Evolutionary conservation across 345 rosid genomes (phyloP).

Genomic region (Aegle marmelos): DNA sequence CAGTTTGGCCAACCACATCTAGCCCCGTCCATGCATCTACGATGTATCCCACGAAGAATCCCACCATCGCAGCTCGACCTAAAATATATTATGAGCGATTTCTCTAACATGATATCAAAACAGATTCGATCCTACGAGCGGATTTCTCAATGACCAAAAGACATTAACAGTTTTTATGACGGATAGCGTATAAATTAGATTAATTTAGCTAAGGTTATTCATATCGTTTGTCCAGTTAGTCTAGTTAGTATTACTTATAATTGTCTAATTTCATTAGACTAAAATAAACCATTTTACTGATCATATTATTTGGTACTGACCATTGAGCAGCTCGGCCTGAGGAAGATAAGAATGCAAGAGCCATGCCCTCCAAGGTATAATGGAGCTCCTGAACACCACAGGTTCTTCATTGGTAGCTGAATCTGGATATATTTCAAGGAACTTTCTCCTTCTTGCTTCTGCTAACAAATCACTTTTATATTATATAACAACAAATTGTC

Average conservation of each 20-base stretch:
- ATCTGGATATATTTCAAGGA: constrained; percentile 45
- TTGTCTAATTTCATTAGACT: too few relatives aligned
- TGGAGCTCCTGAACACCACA: constrained; percentile 49
- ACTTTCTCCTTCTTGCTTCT: constrained; percentile 63
- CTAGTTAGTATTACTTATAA: too few relatives aligned
- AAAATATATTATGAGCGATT: not conserved
- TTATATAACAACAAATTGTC: not conserved
- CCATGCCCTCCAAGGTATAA: constrained; percentile 68
- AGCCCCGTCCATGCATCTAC: constrained; percentile 48
- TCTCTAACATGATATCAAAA: not conserved
- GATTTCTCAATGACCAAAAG: too few relatives aligned
- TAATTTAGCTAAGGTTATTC: too few relatives aligned
- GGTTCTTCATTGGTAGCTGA: constrained; percentile 45
- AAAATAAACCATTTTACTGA: too few relatives aligned
- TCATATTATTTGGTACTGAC: constrained; percentile 3
- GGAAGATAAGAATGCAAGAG: constrained; percentile 44
- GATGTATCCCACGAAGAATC: constrained; percentile 41
- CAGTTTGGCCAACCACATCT: constrained; percentile 37
- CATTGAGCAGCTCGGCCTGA: constrained; percentile 48
- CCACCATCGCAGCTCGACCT: constrained; percentile 63
- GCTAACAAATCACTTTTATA: not conserved
- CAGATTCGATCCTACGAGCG: not conserved
- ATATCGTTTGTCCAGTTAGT: too few relatives aligned
- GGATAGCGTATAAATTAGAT: too few relatives aligned
- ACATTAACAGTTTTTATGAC: too few relatives aligned